phyloP scores from a whole-genome alignment of 2,329 filamentous ascomycete species.

The Colletotrichum orchidophilum region DNA sequence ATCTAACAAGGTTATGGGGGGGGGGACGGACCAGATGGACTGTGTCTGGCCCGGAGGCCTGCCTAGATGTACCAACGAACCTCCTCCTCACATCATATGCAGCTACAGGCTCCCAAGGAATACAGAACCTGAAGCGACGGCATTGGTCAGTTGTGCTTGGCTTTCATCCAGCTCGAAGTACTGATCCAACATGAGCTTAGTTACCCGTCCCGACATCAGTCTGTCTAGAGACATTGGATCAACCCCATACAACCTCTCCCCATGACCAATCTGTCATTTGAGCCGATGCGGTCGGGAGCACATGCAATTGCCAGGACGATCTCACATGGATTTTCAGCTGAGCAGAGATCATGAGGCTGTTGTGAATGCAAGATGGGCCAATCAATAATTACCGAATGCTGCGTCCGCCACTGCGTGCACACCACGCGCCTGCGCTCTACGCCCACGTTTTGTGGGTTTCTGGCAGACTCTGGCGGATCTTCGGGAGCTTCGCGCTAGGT shows the following conservation, averaged over 20 bases:
- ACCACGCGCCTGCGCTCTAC: not conserved
- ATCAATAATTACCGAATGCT: constrained; percentile 1
- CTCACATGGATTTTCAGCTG: not conserved
- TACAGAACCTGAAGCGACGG: no score
- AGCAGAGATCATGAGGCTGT: constrained; percentile 29
- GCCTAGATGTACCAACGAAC: not conserved
- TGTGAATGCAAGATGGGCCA: constrained; percentile 8
- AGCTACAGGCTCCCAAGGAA: not conserved
- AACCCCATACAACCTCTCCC: not conserved
- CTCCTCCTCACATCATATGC: not conserved
- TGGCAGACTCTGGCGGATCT: not conserved
- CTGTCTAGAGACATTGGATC: not conserved
- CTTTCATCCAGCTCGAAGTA: not conserved
- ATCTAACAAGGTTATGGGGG: not conserved
- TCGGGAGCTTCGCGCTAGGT: not conserved
- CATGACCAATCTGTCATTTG: not conserved
- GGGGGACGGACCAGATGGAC: not conserved
- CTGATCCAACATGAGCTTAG: not conserved
- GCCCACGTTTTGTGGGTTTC: not conserved
- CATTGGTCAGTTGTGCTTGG: no score
- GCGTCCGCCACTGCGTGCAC: constrained; percentile 7
- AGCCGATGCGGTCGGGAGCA: not conserved
- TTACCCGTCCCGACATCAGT: not conserved
- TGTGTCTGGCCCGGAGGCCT: not conserved
- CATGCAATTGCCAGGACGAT: constrained; percentile 15